phyloP scores from a whole-genome alignment of 108 stramenopile species.

The Cyclotella choctawhatcheeana region DNA sequence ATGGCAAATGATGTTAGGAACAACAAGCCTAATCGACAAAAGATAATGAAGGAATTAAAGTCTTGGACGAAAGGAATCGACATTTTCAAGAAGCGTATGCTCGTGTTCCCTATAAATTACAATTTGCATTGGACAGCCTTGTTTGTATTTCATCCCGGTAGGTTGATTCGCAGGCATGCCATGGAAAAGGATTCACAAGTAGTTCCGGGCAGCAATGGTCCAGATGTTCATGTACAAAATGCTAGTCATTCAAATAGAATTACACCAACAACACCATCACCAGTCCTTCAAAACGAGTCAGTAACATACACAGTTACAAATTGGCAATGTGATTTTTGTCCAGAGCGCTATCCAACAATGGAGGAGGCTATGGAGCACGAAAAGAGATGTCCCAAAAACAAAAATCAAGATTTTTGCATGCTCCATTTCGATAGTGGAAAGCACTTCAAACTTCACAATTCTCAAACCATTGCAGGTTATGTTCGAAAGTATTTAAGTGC shows the following conservation, averaged over 20 bases:
- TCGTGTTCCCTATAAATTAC: conserved; percentile 63
- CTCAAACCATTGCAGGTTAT: conserved; percentile 16
- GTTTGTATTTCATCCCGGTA: conserved; percentile 39
- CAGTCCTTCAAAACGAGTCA: neutral
- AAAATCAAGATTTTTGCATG: conserved; percentile 43
- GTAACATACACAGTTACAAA: neutral
- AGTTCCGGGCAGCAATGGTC: neutral
- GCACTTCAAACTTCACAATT: conserved; percentile 45
- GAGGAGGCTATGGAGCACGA: conserved; percentile 30
- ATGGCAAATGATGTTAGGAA: conserved; percentile 25
- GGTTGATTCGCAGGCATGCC: conserved; percentile 24
- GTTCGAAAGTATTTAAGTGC: conserved; percentile 51
- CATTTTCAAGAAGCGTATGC: conserved; percentile 59
- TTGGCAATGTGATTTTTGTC: conserved; percentile 38
- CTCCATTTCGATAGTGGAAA: conserved; percentile 52
- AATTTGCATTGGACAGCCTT: conserved; percentile 62
- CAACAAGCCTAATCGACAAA: conserved; percentile 18
- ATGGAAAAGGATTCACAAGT: neutral
- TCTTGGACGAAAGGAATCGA: conserved; percentile 64
- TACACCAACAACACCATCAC: too few species aligned
- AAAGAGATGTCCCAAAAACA: conserved; percentile 28
- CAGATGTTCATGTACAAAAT: too few species aligned
- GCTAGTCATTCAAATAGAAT: too few species aligned
- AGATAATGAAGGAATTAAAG: conserved; percentile 41
- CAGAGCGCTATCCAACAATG: neutral